phyloP scores from a whole-genome alignment of 78 protist genomes.

The Blattamonas nauphoetae region DNA sequence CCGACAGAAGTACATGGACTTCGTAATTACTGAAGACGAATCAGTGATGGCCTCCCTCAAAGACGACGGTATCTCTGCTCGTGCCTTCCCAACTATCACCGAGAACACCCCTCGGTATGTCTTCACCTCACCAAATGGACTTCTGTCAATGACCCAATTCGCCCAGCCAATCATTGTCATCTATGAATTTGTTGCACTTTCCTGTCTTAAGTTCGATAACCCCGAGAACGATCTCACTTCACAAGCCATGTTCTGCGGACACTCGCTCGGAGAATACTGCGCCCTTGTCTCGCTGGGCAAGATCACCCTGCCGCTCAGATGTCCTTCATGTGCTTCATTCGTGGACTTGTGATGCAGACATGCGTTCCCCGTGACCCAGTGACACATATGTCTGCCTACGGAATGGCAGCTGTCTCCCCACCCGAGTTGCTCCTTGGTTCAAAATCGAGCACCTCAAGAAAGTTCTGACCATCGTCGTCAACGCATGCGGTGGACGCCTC shows the following conservation, averaged over 20 bases:
- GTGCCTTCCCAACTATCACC: background rate
- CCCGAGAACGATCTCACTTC: constrained; percentile 26
- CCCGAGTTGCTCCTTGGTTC: constrained; percentile 31
- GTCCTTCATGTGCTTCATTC: constrained; percentile 35
- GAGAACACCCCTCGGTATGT: constrained; percentile 11
- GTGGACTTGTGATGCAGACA: constrained; percentile 56
- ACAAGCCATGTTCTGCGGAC: constrained; percentile 42
- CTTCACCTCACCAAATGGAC: constrained; percentile 46
- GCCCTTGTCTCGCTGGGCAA: constrained; percentile 32
- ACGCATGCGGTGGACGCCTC: background rate
- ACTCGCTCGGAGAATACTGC: constrained; percentile 62
- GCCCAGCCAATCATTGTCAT: constrained; percentile 49
- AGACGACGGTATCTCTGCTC: background rate
- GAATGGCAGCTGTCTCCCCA: constrained; percentile 53
- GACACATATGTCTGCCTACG: constrained; percentile 36
- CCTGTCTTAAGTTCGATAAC: constrained; percentile 28
- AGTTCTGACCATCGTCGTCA: background rate
- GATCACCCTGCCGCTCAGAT: constrained; percentile 28
- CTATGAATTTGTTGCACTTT: constrained; percentile 39
- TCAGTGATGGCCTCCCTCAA: constrained; percentile 6
- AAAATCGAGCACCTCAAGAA: background rate
- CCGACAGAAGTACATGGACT: constrained; percentile 38
- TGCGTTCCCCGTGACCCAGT: constrained; percentile 37
- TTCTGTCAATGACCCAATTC: constrained; percentile 55
- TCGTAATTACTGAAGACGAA: background rate